Conservation (phyloP, 208 protist species). For the Wallacemonas rigidus region DNA sequence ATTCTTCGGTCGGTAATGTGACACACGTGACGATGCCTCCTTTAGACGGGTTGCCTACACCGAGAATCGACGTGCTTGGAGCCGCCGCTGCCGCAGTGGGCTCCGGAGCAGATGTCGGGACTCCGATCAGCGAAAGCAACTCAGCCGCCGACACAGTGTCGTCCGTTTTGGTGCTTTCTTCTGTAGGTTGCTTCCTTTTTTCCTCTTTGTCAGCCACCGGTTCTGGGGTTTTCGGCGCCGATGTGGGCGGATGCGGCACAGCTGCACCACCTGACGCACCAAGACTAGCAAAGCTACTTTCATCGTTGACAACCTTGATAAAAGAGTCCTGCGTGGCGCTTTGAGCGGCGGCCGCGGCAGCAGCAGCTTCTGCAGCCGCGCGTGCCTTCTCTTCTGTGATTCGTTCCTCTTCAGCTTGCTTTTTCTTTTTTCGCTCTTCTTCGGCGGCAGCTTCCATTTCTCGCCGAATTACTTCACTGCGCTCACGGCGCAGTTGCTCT, state of each 20-base stretch:
- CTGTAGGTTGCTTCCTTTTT: no score
- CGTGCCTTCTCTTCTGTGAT: slow-evolving; percentile 23
- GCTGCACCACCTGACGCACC: not conserved
- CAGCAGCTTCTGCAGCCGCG: slow-evolving; percentile 21
- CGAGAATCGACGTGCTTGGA: slow-evolving; percentile 2
- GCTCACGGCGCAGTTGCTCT: slow-evolving; percentile 54
- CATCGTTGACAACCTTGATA: slow-evolving; percentile 59
- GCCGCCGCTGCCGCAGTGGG: slow-evolving; percentile 6
- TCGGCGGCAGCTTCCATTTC: slow-evolving; percentile 50
- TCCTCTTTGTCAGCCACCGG: no score
- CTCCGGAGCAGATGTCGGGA: slow-evolving; percentile 13
- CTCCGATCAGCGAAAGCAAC: slow-evolving; percentile 64
- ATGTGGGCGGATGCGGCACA: no score
- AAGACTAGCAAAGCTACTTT: slow-evolving; percentile 53
- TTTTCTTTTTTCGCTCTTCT: slow-evolving; percentile 28
- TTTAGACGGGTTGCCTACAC: slow-evolving; percentile 14
- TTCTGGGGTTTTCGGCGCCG: no score
- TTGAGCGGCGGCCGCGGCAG: slow-evolving; percentile 10
- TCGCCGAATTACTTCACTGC: slow-evolving; percentile 45
- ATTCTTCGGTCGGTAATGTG: slow-evolving; percentile 72
- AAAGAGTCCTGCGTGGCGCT: slow-evolving; percentile 36
- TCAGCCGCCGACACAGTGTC: slow-evolving; percentile 46
- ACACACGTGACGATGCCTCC: slow-evolving; percentile 39
- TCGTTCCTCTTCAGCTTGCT: slow-evolving; percentile 17
- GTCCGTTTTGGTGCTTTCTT: no score